A percentile compares a stretch with the other conserved stretches of the same genome.
phyloP scores from a whole-genome alignment of 2,329 filamentous ascomycete species.

The Biscogniauxia sp. region DNA sequence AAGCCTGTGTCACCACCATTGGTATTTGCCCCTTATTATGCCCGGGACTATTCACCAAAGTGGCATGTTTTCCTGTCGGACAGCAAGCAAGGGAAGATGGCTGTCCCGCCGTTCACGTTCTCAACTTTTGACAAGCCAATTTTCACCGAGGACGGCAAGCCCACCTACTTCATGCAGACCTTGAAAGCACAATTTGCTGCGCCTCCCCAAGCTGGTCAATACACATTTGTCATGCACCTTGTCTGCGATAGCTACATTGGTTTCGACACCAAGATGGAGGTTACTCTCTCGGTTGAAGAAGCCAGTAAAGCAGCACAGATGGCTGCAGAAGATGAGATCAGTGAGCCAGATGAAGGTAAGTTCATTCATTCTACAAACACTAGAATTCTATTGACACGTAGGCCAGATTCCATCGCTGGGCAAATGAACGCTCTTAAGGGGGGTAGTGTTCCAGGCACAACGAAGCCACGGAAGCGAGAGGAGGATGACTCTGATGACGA shows the following conservation, averaged over 20 bases:
- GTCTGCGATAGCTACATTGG: conserved; percentile 94
- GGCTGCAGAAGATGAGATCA: conserved; percentile 88
- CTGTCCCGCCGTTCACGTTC: conserved; percentile 95
- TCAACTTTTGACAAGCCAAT: conserved; percentile 87
- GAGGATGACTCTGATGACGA: conserved; percentile 72
- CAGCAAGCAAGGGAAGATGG: conserved; percentile 91
- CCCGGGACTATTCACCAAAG: conserved; percentile 81
- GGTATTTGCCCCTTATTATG: conserved; percentile 86
- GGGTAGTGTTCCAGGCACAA: conserved; percentile 50
- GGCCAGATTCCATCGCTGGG: conserved; percentile 59
- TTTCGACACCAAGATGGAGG: conserved; percentile 88
- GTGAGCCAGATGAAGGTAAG: conserved; percentile 95
- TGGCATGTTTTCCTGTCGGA: conserved; percentile 97
- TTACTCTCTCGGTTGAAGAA: conserved; percentile 85
- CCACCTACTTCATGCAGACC: conserved; percentile 93
- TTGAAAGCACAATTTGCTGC: conserved; percentile 97
- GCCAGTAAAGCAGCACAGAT: conserved; percentile 79
- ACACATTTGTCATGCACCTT: conserved; percentile 91
- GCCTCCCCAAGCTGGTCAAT: conserved; percentile 86
- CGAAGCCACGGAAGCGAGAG: conserved; percentile 56
- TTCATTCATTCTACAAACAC: conserved; percentile 18
- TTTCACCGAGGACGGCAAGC: conserved; percentile 74
- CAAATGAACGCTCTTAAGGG: conserved; percentile 88
- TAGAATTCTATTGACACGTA: not conserved
- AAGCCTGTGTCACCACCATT: conserved; percentile 74